Conservation (phyloP, 1,284 basidiomycete genomes). For the Abortiporus biennis region DNA sequence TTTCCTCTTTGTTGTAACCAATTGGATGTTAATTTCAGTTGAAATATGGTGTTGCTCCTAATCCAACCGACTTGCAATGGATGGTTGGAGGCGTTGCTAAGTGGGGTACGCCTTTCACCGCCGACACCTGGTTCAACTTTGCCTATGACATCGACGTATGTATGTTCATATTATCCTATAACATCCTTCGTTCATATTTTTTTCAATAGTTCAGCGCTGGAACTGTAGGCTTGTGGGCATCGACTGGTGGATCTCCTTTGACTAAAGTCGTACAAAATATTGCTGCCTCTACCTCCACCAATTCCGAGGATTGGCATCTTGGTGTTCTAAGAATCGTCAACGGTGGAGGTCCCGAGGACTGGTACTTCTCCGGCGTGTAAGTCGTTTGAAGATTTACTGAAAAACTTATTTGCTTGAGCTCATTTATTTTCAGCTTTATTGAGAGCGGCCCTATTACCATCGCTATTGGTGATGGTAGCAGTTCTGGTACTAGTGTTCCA, state of each 20-base stretch:
- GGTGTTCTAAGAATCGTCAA: slow-evolving; percentile 54
- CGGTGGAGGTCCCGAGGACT: slow-evolving; percentile 43
- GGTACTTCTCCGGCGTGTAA: slow-evolving; percentile 53
- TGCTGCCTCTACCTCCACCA: slow-evolving; percentile 47
- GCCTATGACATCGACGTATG: slow-evolving; percentile 55
- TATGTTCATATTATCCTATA: slow-evolving; percentile 3
- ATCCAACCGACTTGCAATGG: slow-evolving; percentile 46
- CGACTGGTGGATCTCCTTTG: slow-evolving; percentile 41
- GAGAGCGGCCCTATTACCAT: slow-evolving; percentile 53
- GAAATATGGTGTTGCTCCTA: slow-evolving; percentile 51
- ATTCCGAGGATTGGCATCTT: slow-evolving; percentile 60
- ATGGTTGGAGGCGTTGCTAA: slow-evolving; percentile 40
- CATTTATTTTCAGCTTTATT: slow-evolving; percentile 28
- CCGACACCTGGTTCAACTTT: slow-evolving; percentile 60
- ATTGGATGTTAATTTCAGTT: slow-evolving; percentile 28
- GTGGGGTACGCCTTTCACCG: slow-evolving; percentile 46
- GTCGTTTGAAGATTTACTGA: too few species aligned
- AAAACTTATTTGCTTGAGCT: too few species aligned
- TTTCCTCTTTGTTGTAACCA: too few species aligned
- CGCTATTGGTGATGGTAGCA: slow-evolving; percentile 33
- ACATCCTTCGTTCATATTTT: not conserved
- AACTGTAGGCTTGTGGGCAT: slow-evolving; percentile 56
- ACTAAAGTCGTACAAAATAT: slow-evolving; percentile 45
- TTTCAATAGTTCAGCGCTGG: slow-evolving; percentile 37
- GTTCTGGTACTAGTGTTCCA: slow-evolving; percentile 13